These are phyloP conservation scores for Candida easanensis DNA, from an alignment of 805 yeast genomes.

Conservation along the genomic window DNA sequence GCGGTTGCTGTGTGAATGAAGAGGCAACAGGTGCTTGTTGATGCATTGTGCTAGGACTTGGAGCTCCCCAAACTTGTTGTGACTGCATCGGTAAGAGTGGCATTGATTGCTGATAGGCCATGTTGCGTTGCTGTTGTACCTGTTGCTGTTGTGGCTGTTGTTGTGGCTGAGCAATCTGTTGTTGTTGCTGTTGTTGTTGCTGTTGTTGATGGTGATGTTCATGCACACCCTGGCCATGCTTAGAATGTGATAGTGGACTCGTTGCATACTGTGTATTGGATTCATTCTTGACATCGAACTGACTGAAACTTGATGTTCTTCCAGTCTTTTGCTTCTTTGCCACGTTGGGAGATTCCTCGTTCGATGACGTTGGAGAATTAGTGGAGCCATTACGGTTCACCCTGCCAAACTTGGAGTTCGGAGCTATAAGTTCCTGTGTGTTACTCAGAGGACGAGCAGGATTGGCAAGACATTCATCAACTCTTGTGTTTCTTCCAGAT, in stretches of 20 bases:
- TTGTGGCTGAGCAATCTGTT: neutral
- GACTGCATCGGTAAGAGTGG: too few species aligned
- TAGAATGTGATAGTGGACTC: constrained; percentile 4
- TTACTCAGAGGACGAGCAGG: constrained; percentile 26
- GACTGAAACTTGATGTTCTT: constrained; percentile 9
- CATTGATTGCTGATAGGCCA: too few species aligned
- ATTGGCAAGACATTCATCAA: constrained; percentile 25
- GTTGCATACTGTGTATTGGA: neutral
- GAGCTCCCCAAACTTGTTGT: too few species aligned
- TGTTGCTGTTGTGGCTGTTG: constrained; percentile 3
- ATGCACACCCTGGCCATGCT: neutral
- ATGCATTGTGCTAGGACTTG: too few species aligned
- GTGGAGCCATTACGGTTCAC: constrained; percentile 10
- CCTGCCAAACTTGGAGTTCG: constrained; percentile 25
- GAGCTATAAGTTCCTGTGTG: constrained; percentile 22
- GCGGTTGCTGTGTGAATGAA: constrained; percentile 1
- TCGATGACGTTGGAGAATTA: constrained; percentile 9
- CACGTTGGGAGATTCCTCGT: constrained; percentile 5
- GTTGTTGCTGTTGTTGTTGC: constrained; percentile 2
- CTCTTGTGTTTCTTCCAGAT: constrained; percentile 23
- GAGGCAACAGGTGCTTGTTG: constrained; percentile 10
- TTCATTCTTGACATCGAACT: constrained; percentile 12
- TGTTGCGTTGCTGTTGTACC: neutral
- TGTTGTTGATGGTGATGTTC: constrained; percentile 4
- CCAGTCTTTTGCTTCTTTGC: constrained; percentile 5